Base-by-base conservation (phyloP, 331 rosid species). In the Phaseolus coccineus region DNA sequence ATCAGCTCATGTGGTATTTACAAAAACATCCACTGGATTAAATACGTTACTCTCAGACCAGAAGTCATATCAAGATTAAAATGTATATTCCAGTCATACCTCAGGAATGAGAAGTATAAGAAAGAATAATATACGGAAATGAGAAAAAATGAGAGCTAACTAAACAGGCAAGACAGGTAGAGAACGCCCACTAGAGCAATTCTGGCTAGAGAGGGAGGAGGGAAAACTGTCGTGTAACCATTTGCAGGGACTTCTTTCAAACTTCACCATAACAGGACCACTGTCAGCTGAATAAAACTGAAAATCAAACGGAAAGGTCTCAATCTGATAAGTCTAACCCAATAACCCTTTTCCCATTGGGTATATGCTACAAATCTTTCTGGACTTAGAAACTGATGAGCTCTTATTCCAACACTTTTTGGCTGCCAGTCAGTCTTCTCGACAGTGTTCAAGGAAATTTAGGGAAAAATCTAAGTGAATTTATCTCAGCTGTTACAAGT, bases 61-160 rank as follows among this genome's bases (percentile, higher is more conserved):
- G 28, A 31, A 69, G 73, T 19, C 66, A 50, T 11, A 31, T 48
- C 16, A 9, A 71, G 46, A 47, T 10, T 19, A 13, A 68, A 59
- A 74, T 27, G 77, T 28, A 57, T 50, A 55, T 63, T 62, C 47
- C 24, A 72, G 13, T 16, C 39, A 52, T n/a, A 8, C 13, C 50
- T 19, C 37, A 19, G 44, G 37, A 74, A 68, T 1, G 65, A 66
- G n/a, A 74, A 66, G 59, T 62, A 56, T 39, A 47, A 66, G 64
- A 25, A 47, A 66, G 64, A 25, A 67, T 44, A 57, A 47, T 33
- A 55, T 28, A 22, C 6, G 28, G 24, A 48, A 48, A 1, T 40
- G 25, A 14, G 28, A 40, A 52, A 42, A 40, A 25, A 0, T 0
- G 44, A 12, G 35, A 63, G 19, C 46, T 64, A 52, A 61, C 66